Evolutionary conservation across 2,329 filamentous ascomycete species (phyloP), one percentile per base, ranked within the genome.

Genomic region (Aspergillus awamori): DNA sequence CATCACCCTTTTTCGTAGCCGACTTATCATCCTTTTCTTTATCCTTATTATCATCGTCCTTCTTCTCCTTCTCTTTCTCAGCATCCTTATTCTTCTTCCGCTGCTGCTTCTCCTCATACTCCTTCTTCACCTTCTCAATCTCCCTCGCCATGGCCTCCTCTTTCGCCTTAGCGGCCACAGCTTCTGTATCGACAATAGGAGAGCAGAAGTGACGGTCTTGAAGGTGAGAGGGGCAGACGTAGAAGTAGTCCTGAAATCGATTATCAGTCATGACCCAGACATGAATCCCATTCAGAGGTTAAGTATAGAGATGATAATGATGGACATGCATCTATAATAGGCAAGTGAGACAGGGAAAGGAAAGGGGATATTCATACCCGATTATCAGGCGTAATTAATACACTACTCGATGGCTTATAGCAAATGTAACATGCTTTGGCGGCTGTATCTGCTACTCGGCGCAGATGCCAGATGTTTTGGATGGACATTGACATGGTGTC

Each of bases 391-490:
- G 93, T 96, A 68, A 97, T 91, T 58, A 99, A 82, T 17, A 98
- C 94, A 66, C 89, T 96, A 6, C 89, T 87, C 61, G 89, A 92
- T 8, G 91, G 90, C 78, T 95, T 96, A 82, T 89, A 96, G 83
- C 95, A 98, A 65, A 98, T 87, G 77, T 92, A 90, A 78, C 95
- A 99, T 53, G 91, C 83, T 77, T 91, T 96, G 11, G 91, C 85
- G 1, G 89, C 85, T n/a, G 87, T 85, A 30, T 96, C 92, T 11
- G 93, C 93, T 38, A 98, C 94, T 68, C 88, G 91, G 53, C 94
- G 90, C 66, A 93, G 90, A 65, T 91, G 87, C 79, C 94, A 98
- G 30, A 90, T 77, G 72, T 98, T 98, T 45, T 86, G 86, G 61
- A 94, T 65, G 43, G 72, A 68, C 69, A 75, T 75, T 33, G 53